Evolutionary conservation across 140 eudicot species (phyloP), one percentile per base, ranked within the genome.

Genomic region (Ambrosia hybrid): DNA sequence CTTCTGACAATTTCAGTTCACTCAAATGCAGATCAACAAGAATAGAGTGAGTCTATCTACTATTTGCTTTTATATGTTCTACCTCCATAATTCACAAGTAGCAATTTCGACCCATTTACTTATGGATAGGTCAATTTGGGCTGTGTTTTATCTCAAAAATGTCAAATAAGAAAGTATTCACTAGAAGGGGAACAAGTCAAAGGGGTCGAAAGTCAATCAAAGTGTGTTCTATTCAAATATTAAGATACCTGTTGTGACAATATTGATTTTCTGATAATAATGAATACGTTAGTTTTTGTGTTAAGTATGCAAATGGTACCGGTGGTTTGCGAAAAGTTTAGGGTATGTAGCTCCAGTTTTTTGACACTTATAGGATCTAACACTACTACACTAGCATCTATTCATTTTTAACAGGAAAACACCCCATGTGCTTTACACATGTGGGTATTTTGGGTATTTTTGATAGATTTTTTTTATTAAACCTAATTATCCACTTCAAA

Each of bases 21-120:
- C 79, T 84, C 56, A 84, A 84, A 78, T 84, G 89, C 84, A 78
- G 89, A 81, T 73, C 89, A 34, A 84, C 89, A 71, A 81, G 82
- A 57, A 81, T 84, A 51, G 89, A 84, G 89, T 84, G 68, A 43
- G 89, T 84, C 56, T 51, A 55, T 68, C 57, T 51, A 52, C 38
- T 49, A 26, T 14, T 71, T 68, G 33, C 15, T 17, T 71, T 62
- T 52, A 45, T 7, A 46, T 63, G 33, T 52, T 66, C 46, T 55
- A 16, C 55, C 11, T 43, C 21, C 48, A 14, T 43, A 14, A 3
- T 41, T 53, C 14, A 10, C 6, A 26, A 30, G 16, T 59, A 4
- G 65, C 14, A 5, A 59, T 59, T 59, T 56, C 3, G 38, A 57
- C 38, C 63, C n/a, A 57, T 7, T 17, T 57, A 9, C 4, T 57